Evolutionary conservation across 345 rosid genomes (phyloP).

Genomic region (Noccaea caerulescens): DNA sequence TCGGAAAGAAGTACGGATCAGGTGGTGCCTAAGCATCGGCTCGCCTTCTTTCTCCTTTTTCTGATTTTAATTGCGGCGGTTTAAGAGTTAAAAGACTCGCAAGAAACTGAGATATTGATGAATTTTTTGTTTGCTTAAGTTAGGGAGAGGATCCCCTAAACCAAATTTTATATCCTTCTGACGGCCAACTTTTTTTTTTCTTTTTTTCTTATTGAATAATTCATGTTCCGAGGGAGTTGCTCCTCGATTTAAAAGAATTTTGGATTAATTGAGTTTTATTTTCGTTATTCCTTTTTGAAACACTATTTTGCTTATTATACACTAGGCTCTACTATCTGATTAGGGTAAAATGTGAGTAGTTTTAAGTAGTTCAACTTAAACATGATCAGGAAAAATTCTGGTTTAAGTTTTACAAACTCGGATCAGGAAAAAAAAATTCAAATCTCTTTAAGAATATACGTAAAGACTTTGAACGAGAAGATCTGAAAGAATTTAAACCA

Average conservation of each 20-base stretch:
- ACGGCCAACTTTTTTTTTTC: not conserved
- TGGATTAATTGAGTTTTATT: constrained; percentile 1
- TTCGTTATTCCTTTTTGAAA: not conserved
- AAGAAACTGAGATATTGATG: constrained; percentile 41
- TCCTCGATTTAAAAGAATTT: constrained; percentile 16
- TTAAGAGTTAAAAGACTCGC: not conserved
- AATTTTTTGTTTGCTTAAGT: constrained; percentile 23
- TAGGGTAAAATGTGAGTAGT: not conserved
- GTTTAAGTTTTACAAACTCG: no score
- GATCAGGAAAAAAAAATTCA: no score
- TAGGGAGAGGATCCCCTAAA: constrained; percentile 26
- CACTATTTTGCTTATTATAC: not conserved
- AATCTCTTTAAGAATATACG: no score
- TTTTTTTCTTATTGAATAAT: constrained; percentile 26
- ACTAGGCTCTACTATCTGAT: not conserved
- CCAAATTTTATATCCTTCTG: constrained; percentile 28
- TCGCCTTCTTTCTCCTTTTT: constrained; percentile 1
- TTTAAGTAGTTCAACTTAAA: not conserved
- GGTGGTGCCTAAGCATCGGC: constrained; percentile 55
- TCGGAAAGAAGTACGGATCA: constrained; percentile 82
- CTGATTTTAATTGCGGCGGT: constrained; percentile 30
- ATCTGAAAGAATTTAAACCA: no score
- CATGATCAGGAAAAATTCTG: no score
- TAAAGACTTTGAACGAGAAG: no score
- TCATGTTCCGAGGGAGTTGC: constrained; percentile 18